Conservation (phyloP, 2,329 filamentous ascomycete genomes). For the Chrysosporium queenslandicum region DNA sequence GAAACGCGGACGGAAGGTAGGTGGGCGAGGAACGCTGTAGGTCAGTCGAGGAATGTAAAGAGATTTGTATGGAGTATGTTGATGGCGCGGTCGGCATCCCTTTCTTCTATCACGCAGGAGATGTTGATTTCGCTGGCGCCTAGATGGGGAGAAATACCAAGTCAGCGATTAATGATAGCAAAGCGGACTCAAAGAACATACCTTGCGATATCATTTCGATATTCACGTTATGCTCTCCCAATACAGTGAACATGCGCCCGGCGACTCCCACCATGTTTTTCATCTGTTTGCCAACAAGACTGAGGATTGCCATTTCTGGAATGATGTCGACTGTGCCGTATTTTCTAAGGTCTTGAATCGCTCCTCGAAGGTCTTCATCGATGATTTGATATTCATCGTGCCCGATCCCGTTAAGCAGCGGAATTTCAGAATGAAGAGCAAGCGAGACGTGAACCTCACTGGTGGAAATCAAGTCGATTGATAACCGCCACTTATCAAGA, state of each 20-base stretch:
- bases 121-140: conserved; percentile 99
- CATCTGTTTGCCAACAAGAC: conserved; percentile 88
- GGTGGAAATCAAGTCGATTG: conserved; percentile 91
- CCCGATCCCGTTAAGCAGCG: conserved; percentile 42
- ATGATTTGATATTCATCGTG: conserved; percentile 45
- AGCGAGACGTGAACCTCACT: conserved; percentile 96
- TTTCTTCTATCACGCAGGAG: conserved; percentile 87
- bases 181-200: conserved; percentile 35
- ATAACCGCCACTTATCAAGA: conserved; percentile 74
- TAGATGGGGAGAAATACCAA: conserved; percentile 30
- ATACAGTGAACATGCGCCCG: conserved; percentile 85
- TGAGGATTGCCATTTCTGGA: conserved; percentile 88
- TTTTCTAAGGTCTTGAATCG: conserved; percentile 61
- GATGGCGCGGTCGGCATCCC: conserved; percentile 83
- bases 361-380: conserved; percentile 53
- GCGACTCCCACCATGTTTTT: conserved; percentile 95
- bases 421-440: conserved; percentile 74
- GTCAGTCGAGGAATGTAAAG: conserved; percentile 81
- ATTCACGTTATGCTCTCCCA: conserved; percentile 89
- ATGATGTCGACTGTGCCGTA: conserved; percentile 88
- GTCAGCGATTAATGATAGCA: not conserved
- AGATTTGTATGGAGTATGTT: conserved; percentile 94
- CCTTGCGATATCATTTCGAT: conserved; percentile 99
- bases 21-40: not conserved
- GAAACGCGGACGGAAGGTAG: not conserved